Evolutionary conservation across 305 asterid species (phyloP).

Genomic region (Solanum chacoense): DNA sequence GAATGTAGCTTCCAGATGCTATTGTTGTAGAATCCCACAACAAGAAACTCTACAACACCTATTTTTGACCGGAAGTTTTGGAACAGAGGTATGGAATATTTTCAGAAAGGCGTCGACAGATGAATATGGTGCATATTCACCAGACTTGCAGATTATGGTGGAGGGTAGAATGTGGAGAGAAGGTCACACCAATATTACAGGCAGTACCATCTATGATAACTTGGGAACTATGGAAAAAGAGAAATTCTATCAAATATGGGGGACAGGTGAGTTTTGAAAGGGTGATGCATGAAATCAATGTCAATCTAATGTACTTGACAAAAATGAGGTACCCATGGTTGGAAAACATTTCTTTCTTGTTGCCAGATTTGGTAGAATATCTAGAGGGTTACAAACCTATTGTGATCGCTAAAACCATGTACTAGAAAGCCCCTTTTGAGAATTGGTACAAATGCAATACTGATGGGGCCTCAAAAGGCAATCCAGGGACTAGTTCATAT

Average conservation of each 20-base stretch:
- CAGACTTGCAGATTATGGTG: background rate
- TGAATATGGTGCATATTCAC: background rate
- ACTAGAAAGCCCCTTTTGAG: background rate
- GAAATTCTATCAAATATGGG: background rate
- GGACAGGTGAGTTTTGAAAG: background rate
- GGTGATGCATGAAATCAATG: background rate
- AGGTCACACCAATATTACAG: background rate
- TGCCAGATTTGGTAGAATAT: background rate
- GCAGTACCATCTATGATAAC: background rate
- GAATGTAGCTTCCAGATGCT: background rate
- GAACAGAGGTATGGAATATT: background rate
- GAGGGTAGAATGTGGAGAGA: background rate
- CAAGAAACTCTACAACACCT: background rate
- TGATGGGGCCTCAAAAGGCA: background rate
- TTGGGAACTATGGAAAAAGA: background rate
- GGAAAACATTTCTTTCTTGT: background rate
- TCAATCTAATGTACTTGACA: background rate
- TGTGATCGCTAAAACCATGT: background rate
- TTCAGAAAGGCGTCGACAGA: background rate
- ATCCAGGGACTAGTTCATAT: background rate
- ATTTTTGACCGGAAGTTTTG: background rate
- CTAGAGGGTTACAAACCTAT: background rate
- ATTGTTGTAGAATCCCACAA: background rate
- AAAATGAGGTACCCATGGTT: background rate
- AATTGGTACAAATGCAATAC: background rate